Percentiles rank a stretch among this genome's conserved stretches.
Conservation (phyloP, 2,329 filamentous ascomycete species). For the Penicillium sp. region DNA sequence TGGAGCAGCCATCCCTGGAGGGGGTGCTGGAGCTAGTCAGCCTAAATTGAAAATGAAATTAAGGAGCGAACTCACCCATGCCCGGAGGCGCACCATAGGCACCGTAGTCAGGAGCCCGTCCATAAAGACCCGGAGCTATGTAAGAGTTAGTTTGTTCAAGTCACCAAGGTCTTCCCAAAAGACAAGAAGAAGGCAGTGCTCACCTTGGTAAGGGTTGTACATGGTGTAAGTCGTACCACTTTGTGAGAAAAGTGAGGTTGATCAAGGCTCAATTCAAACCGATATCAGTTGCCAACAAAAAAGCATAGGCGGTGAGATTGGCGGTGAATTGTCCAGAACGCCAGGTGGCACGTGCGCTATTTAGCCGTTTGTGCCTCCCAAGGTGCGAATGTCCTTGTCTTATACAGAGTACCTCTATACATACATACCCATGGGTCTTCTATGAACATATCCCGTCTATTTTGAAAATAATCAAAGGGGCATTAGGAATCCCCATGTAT, state of each 20-base stretch:
- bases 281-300: not conserved
- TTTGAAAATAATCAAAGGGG: not conserved
- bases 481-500: too few relatives aligned
- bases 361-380: not conserved
- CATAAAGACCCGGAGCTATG: conserved; percentile 51
- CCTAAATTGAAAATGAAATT: conserved; percentile 6
- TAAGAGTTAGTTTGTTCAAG: conserved; percentile 8
- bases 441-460: too few relatives aligned
- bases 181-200: conserved; percentile 8
- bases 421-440: too few relatives aligned
- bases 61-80: conserved; percentile 54
- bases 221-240: conserved; percentile 22
- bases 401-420: not conserved
- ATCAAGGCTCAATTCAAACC: conserved; percentile 3
- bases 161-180: not conserved
- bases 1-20: conserved; percentile 70
- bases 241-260: not conserved
- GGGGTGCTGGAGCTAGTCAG: conserved; percentile 49
- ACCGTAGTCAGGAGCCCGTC: conserved; percentile 64
- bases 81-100: conserved; percentile 68
- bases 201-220: conserved; percentile 41
- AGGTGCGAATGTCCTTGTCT: not conserved
- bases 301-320: not conserved
- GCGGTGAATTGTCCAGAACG: not conserved
- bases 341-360: not conserved